These are phyloP conservation scores for Cercospora sp. DNA, from an alignment of 2,329 filamentous ascomycete species.

Conservation along the genomic window DNA sequence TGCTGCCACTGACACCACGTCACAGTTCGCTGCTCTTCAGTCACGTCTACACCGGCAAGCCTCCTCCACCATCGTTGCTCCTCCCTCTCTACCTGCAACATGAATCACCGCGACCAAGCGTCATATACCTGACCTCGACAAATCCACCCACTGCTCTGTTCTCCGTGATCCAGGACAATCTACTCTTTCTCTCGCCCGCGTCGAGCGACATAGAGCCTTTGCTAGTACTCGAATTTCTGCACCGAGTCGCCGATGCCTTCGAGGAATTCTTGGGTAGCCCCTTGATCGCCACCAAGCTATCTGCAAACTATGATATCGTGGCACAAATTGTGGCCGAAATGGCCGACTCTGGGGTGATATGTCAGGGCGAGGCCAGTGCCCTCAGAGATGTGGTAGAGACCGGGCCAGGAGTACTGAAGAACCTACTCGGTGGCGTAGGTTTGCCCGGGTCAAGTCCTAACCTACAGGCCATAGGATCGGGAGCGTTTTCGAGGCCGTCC, in stretches of 20 bases:
- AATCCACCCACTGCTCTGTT: slow-evolving; percentile 87
- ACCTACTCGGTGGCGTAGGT: slow-evolving; percentile 81
- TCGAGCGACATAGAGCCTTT: slow-evolving; percentile 86
- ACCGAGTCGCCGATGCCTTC: slow-evolving; percentile 86
- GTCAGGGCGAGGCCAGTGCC: slow-evolving; percentile 89
- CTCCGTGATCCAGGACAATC: slow-evolving; percentile 79
- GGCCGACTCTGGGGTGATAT: slow-evolving; percentile 89
- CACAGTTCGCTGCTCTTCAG: slow-evolving; percentile 78
- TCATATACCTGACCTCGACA: slow-evolving; percentile 80
- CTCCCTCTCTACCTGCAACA: slow-evolving; percentile 86
- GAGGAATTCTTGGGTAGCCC: slow-evolving; percentile 93
- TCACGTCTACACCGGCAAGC: slow-evolving; percentile 82
- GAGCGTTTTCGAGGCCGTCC: slow-evolving; percentile 21
- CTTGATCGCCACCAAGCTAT: slow-evolving; percentile 80
- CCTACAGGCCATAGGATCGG: slow-evolving; percentile 26
- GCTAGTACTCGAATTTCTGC: slow-evolving; percentile 88
- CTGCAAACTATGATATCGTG: slow-evolving; percentile 87
- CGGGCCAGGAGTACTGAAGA: slow-evolving; percentile 78
- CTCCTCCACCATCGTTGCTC: slow-evolving; percentile 71
- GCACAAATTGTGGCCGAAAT: slow-evolving; percentile 92
- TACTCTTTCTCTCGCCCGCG: slow-evolving; percentile 82
- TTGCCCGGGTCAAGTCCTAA: slow-evolving; percentile 60
- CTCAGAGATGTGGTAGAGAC: slow-evolving; percentile 89
- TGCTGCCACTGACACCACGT: slow-evolving; percentile 17
- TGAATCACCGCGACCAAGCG: slow-evolving; percentile 74